Evolutionary conservation across 2,329 filamentous ascomycete species (phyloP).

Genomic region (Lachnellula occidentalis): DNA sequence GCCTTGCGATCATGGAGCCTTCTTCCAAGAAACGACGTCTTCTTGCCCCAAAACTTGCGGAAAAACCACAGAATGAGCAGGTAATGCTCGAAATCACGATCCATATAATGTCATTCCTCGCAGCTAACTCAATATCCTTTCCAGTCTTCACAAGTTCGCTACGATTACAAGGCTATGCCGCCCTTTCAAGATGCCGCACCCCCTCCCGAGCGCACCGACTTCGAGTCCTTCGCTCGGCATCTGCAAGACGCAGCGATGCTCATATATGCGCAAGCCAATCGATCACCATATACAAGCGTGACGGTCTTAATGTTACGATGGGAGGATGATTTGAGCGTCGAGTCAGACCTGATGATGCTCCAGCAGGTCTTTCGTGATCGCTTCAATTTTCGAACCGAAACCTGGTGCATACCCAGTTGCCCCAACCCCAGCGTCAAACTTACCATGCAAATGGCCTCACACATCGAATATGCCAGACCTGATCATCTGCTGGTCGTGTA

Average conservation of each 20-base stretch:
- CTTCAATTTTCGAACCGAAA: conserved; percentile 56
- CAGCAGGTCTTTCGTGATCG: conserved; percentile 53
- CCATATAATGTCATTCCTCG: background rate
- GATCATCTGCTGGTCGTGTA: conserved; percentile 60
- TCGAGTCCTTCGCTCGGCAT: conserved; percentile 62
- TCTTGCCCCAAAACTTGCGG: conserved; percentile 31
- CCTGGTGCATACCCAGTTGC: conserved; percentile 55
- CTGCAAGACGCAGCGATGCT: conserved; percentile 64
- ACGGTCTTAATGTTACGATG: conserved; percentile 57
- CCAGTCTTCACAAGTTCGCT: conserved; percentile 25
- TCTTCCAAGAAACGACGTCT: conserved; percentile 32
- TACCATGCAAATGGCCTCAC: conserved; percentile 53
- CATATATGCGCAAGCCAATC: conserved; percentile 58
- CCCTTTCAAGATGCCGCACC: conserved; percentile 27
- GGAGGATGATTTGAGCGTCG: conserved; percentile 53
- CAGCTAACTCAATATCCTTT: conserved; percentile 10
- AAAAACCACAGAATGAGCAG: conserved; percentile 30
- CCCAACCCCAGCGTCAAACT: conserved; percentile 57
- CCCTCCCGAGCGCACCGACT: conserved; percentile 41
- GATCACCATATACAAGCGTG: conserved; percentile 50
- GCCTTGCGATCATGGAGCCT: conserved; percentile 29
- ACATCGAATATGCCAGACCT: conserved; percentile 51
- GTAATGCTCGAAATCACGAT: conserved; percentile 17
- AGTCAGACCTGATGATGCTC: conserved; percentile 48
- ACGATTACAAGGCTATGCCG: conserved; percentile 29